Base-by-base conservation (phyloP, 495 filamentous ascomycete genomes). In the Aspergillus affinis region DNA sequence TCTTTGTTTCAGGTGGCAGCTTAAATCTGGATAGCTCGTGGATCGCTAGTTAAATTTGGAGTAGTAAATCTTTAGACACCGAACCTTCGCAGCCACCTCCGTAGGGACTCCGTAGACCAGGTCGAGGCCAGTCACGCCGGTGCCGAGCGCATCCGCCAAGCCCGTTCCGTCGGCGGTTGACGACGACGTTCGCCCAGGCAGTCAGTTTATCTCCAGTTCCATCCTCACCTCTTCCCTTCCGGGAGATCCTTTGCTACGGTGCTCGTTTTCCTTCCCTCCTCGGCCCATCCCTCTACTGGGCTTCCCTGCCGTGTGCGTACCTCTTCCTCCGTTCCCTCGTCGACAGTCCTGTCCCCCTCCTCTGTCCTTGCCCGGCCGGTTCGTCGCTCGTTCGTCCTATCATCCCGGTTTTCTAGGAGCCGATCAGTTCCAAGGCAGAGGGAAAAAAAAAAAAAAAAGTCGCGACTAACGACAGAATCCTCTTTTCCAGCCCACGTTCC, bases 111-210 rank as follows among this genome's bases (percentile, higher is more conserved):
- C 36, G 36, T 41, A 41, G 36, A 15, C 36, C 9, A 32, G 9
- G 0, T 41, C 12, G 8, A 41, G 36, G 36, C 36, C 36, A 41
- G 12, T 41, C 9, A 41, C 36, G 36, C 36, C 59, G 23, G 60
- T 62, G 30, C 49, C 49, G 60, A 54, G 53, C 15, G 54, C 46
- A 48, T 51, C 51, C 59, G 59, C 63, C 59, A 65, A 63, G 61
- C 51, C 51, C 48, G 45, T 46, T 59, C 61, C 56, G 61, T 51
- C 46, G 50, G 50, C 44, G 61, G 61, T 51, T 55, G 18, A 46
- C 36, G 36, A 41, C 36, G 36, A 13, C 13, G 36, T 13, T 41
- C 13, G 29, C 29, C 5, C 10, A 41, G 36, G 36, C 36, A 15
- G 36, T 41, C 29, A 32, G 29, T 41, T 41, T 41, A 41, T 41